Conservation (phyloP, 2,329 filamentous ascomycete genomes). For the Lachnellula hyalina region DNA sequence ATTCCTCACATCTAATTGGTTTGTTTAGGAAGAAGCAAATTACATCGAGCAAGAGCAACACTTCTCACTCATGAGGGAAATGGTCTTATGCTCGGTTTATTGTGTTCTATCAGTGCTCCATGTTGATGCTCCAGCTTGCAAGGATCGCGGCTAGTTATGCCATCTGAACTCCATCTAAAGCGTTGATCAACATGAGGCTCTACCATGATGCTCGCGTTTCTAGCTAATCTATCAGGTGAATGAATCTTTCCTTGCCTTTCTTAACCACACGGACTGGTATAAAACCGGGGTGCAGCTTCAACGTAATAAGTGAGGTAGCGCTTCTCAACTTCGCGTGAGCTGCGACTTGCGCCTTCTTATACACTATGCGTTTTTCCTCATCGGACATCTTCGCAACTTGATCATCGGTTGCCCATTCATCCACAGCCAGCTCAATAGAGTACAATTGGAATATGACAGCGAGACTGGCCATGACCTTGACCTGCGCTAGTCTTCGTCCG, state of each 20-base stretch:
- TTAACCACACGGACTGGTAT: slow-evolving; percentile 63
- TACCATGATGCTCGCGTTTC: not conserved
- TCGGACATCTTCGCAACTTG: slow-evolving; percentile 37
- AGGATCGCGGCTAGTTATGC: too few species aligned
- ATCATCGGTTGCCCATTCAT: slow-evolving; percentile 21
- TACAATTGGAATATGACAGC: slow-evolving; percentile 46
- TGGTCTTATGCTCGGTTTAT: not conserved
- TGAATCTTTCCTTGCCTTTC: slow-evolving; percentile 66
- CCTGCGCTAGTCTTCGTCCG: slow-evolving; percentile 53
- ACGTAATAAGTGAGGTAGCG: slow-evolving; percentile 61
- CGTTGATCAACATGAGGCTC: not conserved
- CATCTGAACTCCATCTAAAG: not conserved
- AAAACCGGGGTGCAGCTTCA: slow-evolving; percentile 57
- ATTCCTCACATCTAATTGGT: not conserved
- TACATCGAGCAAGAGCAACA: not conserved
- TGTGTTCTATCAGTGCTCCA: not conserved
- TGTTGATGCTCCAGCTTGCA: too few species aligned
- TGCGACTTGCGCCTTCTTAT: slow-evolving; percentile 54
- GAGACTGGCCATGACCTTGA: slow-evolving; percentile 51
- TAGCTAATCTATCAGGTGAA: slow-evolving; percentile 30
- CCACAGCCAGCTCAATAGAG: slow-evolving; percentile 19
- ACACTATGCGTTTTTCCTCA: slow-evolving; percentile 46
- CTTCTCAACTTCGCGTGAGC: slow-evolving; percentile 47
- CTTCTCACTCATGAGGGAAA: not conserved
- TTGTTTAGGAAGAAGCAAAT: not conserved